Base-by-base conservation (phyloP, 306 rosid genomes). In the Pyrus communis region DNA sequence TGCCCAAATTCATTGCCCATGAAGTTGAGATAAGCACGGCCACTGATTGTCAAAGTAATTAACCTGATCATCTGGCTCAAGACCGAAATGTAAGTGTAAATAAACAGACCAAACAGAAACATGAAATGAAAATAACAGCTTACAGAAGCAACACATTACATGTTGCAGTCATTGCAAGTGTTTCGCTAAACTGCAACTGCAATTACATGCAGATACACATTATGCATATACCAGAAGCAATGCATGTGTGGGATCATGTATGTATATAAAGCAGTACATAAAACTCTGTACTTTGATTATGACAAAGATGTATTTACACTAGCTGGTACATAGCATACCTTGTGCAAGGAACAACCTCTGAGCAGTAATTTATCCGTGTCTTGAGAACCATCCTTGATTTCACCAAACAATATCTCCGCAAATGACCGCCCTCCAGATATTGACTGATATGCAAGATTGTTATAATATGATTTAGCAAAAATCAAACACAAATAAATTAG, bases 1-100 rank as follows among this genome's bases (percentile, higher is more conserved):
- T 95, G 98, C 78, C 93, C 98, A 82, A 92, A 95, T 83, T 95
- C 98, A 84, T 92, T 95, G 80, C 98, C 98, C 93, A 92, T 94
- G 93, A 94, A 95, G 86, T 90, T 95, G 75, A 95, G 85, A 82
- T 92, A 95, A 27, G 98, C 98, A 67, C 63, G 86, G 43, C 97
- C 92, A 73, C 96, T 90, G 61, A 83, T 85, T 61, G 98, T 80
- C 67, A 89, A 89, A 0, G 97, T 92, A 82, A 92, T 92, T 82
- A 90, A 79, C 88, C 90, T 88, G 82, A 95, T 92, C 88, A 95
- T 89, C 98, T 95, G 85, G 73, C 23, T 21, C 86, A 75, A 79
- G 7, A 57, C 42, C 63, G 1, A 63, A 28, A 28, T 68, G 72
- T 67, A 79, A 70, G 67, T 70, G 43, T 22, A 54, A 77, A 64